Evolutionary conservation across 2,329 filamentous ascomycete species (phyloP), one percentile per base, ranked within the genome.

Genomic region (Xylaria sp.): DNA sequence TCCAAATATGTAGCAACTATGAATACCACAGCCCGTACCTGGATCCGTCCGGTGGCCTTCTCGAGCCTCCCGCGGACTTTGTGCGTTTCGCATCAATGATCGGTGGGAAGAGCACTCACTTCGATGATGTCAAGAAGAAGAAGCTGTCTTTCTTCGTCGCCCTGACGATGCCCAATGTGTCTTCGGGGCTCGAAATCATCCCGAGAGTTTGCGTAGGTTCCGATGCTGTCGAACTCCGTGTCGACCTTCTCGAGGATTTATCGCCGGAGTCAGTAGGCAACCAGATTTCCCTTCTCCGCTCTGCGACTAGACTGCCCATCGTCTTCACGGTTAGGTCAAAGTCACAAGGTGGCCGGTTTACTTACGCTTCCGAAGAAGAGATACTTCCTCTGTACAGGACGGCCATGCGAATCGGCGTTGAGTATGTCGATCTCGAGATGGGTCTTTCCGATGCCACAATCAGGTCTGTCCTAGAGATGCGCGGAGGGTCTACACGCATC

Each of bases 401-500:
- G 42, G 96, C 93, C 5, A 83, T 97, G 64, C 89, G 92, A 29
- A 88, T 96, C 78, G 95, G 93, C 9, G 89, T 94, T 49, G 96
- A 99, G 77, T 99, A 96, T 76, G 85, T 99, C 27, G 96, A 99
- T 77, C 82, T 98, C 7, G 96, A 99, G 78, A 92, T 98, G 80
- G 92, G 92, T 0, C 91, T 94, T 78, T 91, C 94, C 0, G 89
- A 93, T 57, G 82, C 89, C n/a, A 83, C 96, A 38, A 85, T 97
- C 33, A 86, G 90, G 51, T 82, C 86, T 15, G 85, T 97, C 3
- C 85, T 87, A 0, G 87, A 90, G 61, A 79, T 79, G 5, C 87
- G 84, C 69, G 91, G 92, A 77, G 90, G 90, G 2, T 85, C 87
- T 70, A 93, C 93, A 0, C 91, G 89, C 68, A 92, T 99, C 75